A percentile compares a stretch with the other conserved stretches of the same genome.
Evolutionary conservation across 1,284 basidiomycete species (phyloP).

Genomic region (Malassezia nana): DNA sequence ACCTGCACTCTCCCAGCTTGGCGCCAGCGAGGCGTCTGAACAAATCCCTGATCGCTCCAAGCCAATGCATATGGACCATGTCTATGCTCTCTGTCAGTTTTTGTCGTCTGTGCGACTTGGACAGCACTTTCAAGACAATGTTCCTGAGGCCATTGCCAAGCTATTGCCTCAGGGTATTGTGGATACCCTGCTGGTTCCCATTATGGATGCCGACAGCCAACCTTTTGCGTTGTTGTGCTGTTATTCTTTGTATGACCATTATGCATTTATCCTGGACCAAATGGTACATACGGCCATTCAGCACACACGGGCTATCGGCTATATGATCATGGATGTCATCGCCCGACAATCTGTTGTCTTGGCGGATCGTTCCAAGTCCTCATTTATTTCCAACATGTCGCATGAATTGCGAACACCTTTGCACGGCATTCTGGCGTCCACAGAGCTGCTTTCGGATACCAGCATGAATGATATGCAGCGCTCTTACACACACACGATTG

Average conservation of each 20-base stretch:
- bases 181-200: constrained; percentile 55
- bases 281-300: constrained; percentile 67
- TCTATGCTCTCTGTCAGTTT: constrained; percentile 39
- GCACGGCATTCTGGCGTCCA: constrained; percentile 66
- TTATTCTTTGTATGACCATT: neutral
- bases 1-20: constrained; percentile 39
- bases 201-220: constrained; percentile 81
- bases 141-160: constrained; percentile 32
- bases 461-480: constrained; percentile 67
- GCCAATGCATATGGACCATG: neutral
- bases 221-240: constrained; percentile 77
- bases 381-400: constrained; percentile 87
- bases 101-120: constrained; percentile 25
- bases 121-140: constrained; percentile 32
- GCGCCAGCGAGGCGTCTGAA: constrained; percentile 25
- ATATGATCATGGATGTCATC: constrained; percentile 86
- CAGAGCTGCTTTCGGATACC: constrained; percentile 76
- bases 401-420: constrained; percentile 59
- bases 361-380: constrained; percentile 77
- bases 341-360: constrained; percentile 83
- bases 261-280: constrained; percentile 71
- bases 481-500: constrained; percentile 69
- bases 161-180: constrained; percentile 31
- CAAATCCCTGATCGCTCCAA: neutral
- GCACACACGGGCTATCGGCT: constrained; percentile 75